These are phyloP conservation scores for Rhodotorula sp. DNA, from an alignment of 1,284 basidiomycete species.

Conservation along the genomic window DNA sequence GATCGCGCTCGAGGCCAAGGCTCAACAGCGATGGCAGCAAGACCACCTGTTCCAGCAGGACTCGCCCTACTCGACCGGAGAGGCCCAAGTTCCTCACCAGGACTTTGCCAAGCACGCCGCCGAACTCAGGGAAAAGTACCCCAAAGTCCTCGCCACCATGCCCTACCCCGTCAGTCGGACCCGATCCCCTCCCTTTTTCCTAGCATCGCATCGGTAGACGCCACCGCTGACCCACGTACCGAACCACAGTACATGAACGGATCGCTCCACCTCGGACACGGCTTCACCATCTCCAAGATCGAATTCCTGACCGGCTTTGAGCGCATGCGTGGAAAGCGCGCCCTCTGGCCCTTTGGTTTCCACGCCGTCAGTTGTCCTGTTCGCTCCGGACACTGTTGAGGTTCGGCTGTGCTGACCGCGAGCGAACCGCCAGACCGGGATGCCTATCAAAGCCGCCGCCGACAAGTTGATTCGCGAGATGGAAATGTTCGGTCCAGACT, in stretches of 20 bases:
- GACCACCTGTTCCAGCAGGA: constrained; percentile 70
- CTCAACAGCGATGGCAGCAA: constrained; percentile 73
- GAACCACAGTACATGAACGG: constrained; percentile 84
- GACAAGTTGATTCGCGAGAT: constrained; percentile 98
- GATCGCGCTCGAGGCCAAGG: constrained; percentile 74
- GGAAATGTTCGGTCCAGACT: constrained; percentile 89
- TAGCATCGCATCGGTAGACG: background rate
- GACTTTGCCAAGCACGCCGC: constrained; percentile 36
- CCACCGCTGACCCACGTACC: constrained; percentile 2
- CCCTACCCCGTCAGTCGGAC: constrained; percentile 63
- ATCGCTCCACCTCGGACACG: constrained; percentile 93
- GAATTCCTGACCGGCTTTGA: constrained; percentile 96
- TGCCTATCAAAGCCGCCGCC: constrained; percentile 67
- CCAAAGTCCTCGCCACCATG: constrained; percentile 96
- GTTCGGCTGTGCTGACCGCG: background rate
- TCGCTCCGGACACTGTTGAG: background rate
- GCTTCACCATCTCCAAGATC: constrained; percentile 97
- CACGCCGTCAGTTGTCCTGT: constrained; percentile 59
- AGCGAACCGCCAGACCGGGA: constrained; percentile 26
- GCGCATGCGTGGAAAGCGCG: constrained; percentile 90
- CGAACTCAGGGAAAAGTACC: constrained; percentile 61
- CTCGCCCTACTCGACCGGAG: constrained; percentile 63
- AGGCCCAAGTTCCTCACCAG: constrained; percentile 16
- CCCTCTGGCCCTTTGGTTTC: constrained; percentile 91
- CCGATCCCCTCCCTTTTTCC: constrained; percentile 6